Evolutionary conservation across 2,329 filamentous ascomycete genomes (phyloP), one percentile per base, ranked within the genome.

Genomic region (Talaromyces piceae): DNA sequence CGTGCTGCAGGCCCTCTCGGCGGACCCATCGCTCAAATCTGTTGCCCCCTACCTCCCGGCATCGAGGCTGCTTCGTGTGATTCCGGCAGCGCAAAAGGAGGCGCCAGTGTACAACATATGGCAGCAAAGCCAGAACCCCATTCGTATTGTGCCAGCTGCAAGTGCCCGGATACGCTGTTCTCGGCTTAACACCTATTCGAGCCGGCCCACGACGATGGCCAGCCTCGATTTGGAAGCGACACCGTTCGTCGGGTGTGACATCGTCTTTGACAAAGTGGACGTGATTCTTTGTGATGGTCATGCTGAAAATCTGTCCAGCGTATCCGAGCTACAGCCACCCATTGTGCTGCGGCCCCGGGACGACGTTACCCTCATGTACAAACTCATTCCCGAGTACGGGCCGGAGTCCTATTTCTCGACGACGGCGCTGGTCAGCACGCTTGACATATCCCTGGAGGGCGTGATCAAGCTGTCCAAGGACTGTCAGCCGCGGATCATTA

Each of bases 361-460:
- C 51, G 77, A 81, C 57, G 62, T 79, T n/a, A 78, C 78, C 0
- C 67, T 81, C 46, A 64, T 82, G 18, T 83, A 81, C 62, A 78
- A 75, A 57, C 67, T 79, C 25, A 70, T 66, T 1, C 71, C 72
- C 8, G 63, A 66, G 33, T 64, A 67, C 41, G 65, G 63, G 2
- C 58, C 64, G 2, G 67, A 69, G 49, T 59, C 63, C 13, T 68
- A 64, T 50, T 61, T 62, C 11, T 64, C 70, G 8, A 68, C 58
- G 51, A 72, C 66, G 4, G 65, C 65, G 23, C 61, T 67, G 56
- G 64, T 69, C 41, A 68, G 69, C 53, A 59, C 61, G 6, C 60
- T 81, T 31, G 73, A 75, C 5, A 72, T 82, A 43, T 68, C 67
- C 3, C 66, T 82, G 22, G 68, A 64, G 30, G 67, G 72, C 18